Percentiles rank a stretch among this genome's conserved stretches.
These are phyloP conservation scores for Verticillium nonalfalfae DNA, from an alignment of 2,329 filamentous ascomycete species.

Conservation along the genomic window DNA sequence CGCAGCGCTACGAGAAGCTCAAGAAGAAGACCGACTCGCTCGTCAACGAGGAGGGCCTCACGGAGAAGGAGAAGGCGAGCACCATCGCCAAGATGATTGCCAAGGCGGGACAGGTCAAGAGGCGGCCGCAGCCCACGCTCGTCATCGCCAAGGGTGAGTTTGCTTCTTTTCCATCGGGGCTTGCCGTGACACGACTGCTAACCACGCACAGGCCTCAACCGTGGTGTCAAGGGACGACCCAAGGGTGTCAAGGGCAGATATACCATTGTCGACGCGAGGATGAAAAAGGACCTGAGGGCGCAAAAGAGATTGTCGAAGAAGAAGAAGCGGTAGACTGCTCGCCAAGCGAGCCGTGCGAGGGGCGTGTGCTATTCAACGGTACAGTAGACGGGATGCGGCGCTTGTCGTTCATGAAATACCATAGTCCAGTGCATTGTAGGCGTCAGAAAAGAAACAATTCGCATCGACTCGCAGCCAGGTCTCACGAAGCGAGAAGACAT, in stretches of 20 bases:
- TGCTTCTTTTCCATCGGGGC: not conserved
- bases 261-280: constrained; percentile 89
- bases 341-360: not conserved
- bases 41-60: constrained; percentile 83
- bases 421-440: constrained; percentile 1
- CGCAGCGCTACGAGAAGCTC: constrained; percentile 84
- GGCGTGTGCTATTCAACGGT: not conserved
- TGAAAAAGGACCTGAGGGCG: constrained; percentile 94
- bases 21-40: constrained; percentile 95
- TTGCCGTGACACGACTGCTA: not conserved
- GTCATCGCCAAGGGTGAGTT: constrained; percentile 72
- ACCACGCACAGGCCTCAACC: constrained; percentile 46
- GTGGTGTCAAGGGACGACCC: constrained; percentile 78
- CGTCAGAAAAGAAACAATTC: not conserved
- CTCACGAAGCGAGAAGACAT: not conserved
- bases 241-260: constrained; percentile 93
- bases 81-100: constrained; percentile 77
- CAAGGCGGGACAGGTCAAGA: constrained; percentile 80
- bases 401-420: not conserved
- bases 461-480: not conserved
- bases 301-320: constrained; percentile 70
- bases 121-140: constrained; percentile 73
- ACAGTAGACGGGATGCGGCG: not conserved
- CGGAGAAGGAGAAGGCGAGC: constrained; percentile 90
- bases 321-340: constrained; percentile 29